phyloP scores from a whole-genome alignment of 768 basidiomycete species.

The Sutorius australiensis region DNA sequence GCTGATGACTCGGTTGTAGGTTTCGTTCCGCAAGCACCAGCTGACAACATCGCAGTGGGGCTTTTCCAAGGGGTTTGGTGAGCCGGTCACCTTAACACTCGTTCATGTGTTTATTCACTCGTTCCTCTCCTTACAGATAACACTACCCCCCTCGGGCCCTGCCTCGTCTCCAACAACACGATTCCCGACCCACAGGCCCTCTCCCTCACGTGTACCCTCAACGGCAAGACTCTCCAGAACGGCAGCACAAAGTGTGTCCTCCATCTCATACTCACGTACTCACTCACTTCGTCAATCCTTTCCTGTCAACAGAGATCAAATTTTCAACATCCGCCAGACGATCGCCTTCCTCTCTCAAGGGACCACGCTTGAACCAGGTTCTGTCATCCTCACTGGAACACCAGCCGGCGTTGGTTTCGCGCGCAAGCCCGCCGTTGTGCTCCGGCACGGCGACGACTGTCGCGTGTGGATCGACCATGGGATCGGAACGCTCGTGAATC shows the following conservation, averaged over 20 bases:
- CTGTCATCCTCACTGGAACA: constrained; percentile 79
- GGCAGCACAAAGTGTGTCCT: constrained; percentile 63
- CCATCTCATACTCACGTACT: background rate
- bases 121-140: constrained; percentile 20
- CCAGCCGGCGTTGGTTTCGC: constrained; percentile 82
- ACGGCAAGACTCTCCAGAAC: constrained; percentile 66
- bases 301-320: constrained; percentile 56
- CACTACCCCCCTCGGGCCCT: constrained; percentile 71
- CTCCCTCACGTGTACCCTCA: constrained; percentile 59
- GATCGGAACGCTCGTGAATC: constrained; percentile 76
- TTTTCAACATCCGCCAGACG: constrained; percentile 76
- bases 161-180: constrained; percentile 61
- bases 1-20: constrained; percentile 16
- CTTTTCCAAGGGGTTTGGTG: constrained; percentile 85
- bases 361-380: constrained; percentile 77
- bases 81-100: constrained; percentile 9
- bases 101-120: background rate
- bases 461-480: constrained; percentile 65
- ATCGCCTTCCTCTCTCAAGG: constrained; percentile 80
- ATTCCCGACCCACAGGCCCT: constrained; percentile 67
- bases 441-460: constrained; percentile 73
- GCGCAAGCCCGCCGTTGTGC: constrained; percentile 61
- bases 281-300: background rate
- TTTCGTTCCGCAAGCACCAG: constrained; percentile 83
- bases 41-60: constrained; percentile 80